A percentile compares a stretch with the other conserved stretches of the same genome.
Evolutionary conservation across 257 asterid genomes (phyloP).

Genomic region (Verbascum thapsus): DNA sequence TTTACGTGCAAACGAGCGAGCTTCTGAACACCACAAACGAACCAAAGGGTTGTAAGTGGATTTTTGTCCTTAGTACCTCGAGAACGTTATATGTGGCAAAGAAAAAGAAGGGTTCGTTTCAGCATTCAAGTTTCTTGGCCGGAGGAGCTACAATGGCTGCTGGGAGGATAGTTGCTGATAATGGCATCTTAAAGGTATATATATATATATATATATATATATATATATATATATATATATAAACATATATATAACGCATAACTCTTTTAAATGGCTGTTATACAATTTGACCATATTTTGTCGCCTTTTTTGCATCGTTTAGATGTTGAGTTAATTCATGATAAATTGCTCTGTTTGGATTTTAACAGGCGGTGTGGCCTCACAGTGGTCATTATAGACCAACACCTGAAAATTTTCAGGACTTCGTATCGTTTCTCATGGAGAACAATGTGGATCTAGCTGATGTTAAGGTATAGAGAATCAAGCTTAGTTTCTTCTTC

Average conservation of each 20-base stretch:
- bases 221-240: no score
- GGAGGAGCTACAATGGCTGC: conserved; percentile 98
- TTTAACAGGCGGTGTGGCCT: conserved; percentile 92
- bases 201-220: no score
- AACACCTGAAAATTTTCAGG: conserved; percentile 83
- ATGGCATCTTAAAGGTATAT: conserved; percentile 74
- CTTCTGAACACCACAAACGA: conserved; percentile 59
- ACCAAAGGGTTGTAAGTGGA: conserved; percentile 84
- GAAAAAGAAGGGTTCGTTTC: conserved; percentile 86
- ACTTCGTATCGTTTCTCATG: conserved; percentile 60
- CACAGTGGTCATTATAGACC: conserved; percentile 96
- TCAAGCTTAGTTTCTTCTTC: conserved; percentile 3
- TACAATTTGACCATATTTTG: not conserved
- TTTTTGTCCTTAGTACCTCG: conserved; percentile 89
- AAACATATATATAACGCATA: not conserved
- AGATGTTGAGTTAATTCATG: conserved; percentile 14
- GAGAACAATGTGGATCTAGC: conserved; percentile 70
- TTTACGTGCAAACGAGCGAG: conserved; percentile 59
- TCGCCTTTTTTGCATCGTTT: not conserved
- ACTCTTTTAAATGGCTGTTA: not conserved
- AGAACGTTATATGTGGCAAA: conserved; percentile 74
- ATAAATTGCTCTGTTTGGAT: conserved; percentile 3
- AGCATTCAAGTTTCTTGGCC: conserved; percentile 92
- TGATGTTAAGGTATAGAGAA: conserved; percentile 63
- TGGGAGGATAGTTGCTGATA: conserved; percentile 80